phyloP scores from a whole-genome alignment of 768 basidiomycete species.

The Russula sp. region DNA sequence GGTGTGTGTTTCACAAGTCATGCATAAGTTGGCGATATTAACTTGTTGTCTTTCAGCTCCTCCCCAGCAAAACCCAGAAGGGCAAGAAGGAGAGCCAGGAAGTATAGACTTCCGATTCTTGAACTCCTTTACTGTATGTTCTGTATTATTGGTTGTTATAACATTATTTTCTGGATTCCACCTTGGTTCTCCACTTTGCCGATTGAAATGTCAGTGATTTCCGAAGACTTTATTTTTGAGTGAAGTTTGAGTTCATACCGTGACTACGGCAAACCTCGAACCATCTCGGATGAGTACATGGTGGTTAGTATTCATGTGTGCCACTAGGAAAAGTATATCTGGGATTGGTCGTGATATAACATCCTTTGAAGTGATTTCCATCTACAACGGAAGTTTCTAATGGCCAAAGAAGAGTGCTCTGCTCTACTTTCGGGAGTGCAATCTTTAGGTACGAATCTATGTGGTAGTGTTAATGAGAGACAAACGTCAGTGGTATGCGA shows the following conservation, averaged over 20 bases:
- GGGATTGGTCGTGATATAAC: too few species aligned
- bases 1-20: slow-evolving; percentile 24
- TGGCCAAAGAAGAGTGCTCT: too few species aligned
- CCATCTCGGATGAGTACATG: too few species aligned
- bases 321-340: too few species aligned
- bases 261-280: background rate
- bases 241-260: background rate
- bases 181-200: background rate
- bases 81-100: slow-evolving; percentile 48
- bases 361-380: too few species aligned
- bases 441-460: too few species aligned
- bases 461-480: too few species aligned
- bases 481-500: too few species aligned
- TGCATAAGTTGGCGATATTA: background rate
- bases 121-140: slow-evolving; percentile 18
- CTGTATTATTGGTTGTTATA: slow-evolving; percentile 20
- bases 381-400: too few species aligned
- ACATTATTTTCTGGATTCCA: slow-evolving; percentile 18
- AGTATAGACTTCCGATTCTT: slow-evolving; percentile 11
- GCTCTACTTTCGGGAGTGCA: too few species aligned
- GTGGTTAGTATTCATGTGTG: too few species aligned
- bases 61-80: slow-evolving; percentile 43
- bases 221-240: background rate
- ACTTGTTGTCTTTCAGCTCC: slow-evolving; percentile 25
- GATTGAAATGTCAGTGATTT: background rate